A percentile compares a stretch with the other conserved stretches of the same genome.
phyloP scores from a whole-genome alignment of 1,284 basidiomycete genomes.

The Albatrellus sp. region DNA sequence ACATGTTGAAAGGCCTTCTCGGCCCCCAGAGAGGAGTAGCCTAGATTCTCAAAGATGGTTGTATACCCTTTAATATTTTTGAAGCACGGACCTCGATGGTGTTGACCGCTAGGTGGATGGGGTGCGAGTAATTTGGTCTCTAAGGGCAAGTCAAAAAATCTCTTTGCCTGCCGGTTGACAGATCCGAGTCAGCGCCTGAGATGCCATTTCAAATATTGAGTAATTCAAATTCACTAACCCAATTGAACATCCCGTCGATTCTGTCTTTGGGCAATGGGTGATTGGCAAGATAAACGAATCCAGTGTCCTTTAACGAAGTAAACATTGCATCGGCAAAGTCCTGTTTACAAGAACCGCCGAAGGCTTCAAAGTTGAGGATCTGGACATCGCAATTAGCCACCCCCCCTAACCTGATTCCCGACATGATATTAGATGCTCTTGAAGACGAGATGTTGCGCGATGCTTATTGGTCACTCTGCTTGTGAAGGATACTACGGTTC shows the following conservation, averaged over 20 bases:
- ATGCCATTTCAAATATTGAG: no score
- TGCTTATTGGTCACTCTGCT: no score
- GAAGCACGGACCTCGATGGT: slow-evolving; percentile 33
- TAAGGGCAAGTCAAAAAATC: slow-evolving; percentile 37
- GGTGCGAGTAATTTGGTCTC: slow-evolving; percentile 43
- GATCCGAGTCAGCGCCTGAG: no score
- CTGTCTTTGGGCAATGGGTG: slow-evolving; percentile 27
- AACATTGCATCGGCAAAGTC: slow-evolving; percentile 20
- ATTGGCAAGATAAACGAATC: slow-evolving; percentile 31
- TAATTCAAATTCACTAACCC: slow-evolving; percentile 26
- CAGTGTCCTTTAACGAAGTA: slow-evolving; percentile 22
- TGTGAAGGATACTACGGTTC: no score
- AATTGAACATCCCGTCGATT: slow-evolving; percentile 39
- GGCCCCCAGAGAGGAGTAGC: slow-evolving; percentile 33
- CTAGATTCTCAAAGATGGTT: slow-evolving; percentile 14
- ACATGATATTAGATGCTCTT: no score
- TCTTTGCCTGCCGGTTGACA: slow-evolving; percentile 31
- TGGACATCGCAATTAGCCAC: no score
- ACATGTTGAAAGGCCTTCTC: slow-evolving; percentile 35
- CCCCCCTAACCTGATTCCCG: no score
- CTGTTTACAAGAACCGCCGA: slow-evolving; percentile 17
- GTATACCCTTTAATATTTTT: neutral
- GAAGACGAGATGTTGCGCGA: no score
- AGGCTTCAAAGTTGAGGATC: slow-evolving; percentile 19
- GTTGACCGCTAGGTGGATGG: slow-evolving; percentile 39